Conservation (phyloP, 2,329 filamentous ascomycete genomes). For the Nigrospora osmanthi region DNA sequence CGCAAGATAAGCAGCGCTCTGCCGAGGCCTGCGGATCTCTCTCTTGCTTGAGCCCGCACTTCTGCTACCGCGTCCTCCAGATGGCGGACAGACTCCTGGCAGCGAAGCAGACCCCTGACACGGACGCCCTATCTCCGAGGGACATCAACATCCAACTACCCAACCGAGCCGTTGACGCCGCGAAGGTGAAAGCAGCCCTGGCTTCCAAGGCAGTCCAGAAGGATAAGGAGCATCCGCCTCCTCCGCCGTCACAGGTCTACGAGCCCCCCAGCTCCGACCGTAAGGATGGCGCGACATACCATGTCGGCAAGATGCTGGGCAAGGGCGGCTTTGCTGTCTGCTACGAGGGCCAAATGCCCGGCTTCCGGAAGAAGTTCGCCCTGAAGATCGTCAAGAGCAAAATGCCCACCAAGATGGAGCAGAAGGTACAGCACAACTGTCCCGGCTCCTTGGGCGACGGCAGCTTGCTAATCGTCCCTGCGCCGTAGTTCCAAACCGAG, state of each 20-base stretch:
- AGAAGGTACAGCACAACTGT: slow-evolving; percentile 53
- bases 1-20: slow-evolving; percentile 4
- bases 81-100: slow-evolving; percentile 41
- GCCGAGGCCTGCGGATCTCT: slow-evolving; percentile 4
- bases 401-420: slow-evolving; percentile 77
- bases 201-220: slow-evolving; percentile 28
- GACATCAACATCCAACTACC: slow-evolving; percentile 52
- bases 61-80: slow-evolving; percentile 7
- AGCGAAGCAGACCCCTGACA: slow-evolving; percentile 42
- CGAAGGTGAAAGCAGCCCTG: slow-evolving; percentile 42
- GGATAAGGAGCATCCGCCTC: slow-evolving; percentile 60
- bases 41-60: slow-evolving; percentile 5
- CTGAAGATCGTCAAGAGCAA: slow-evolving; percentile 78
- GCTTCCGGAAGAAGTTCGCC: slow-evolving; percentile 61
- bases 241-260: slow-evolving; percentile 50
- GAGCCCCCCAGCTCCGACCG: slow-evolving; percentile 63
- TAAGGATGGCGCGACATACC: slow-evolving; percentile 62
- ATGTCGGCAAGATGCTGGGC: slow-evolving; percentile 65
- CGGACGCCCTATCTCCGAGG: slow-evolving; percentile 57
- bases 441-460: not conserved
- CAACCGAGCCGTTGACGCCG: slow-evolving; percentile 28
- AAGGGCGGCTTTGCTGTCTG: slow-evolving; percentile 81
- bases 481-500: slow-evolving; percentile 63
- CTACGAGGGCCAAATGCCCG: slow-evolving; percentile 61
- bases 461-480: not conserved